Conservation (phyloP, 1,284 basidiomycete species). For the Nidula niveotomentosa region DNA sequence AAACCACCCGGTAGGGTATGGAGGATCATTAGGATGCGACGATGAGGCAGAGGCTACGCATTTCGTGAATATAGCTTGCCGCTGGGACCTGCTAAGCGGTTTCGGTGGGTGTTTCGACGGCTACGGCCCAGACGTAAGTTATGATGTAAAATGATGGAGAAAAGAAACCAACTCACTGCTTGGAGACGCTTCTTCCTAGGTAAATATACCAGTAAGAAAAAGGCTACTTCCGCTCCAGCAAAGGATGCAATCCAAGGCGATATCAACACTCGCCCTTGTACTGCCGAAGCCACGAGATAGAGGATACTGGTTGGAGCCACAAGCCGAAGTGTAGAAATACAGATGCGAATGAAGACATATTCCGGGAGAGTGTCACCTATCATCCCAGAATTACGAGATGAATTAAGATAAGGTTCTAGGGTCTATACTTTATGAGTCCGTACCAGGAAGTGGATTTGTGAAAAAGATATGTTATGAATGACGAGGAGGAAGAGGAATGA, state of each 20-base stretch:
- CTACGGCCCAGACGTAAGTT: no score
- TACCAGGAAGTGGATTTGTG: no score
- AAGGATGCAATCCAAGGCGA: slow-evolving; percentile 30
- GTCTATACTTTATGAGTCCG: no score
- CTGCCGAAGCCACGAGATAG: slow-evolving; percentile 31
- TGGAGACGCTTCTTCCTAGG: slow-evolving; percentile 45
- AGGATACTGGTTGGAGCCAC: slow-evolving; percentile 47
- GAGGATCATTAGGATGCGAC: slow-evolving; percentile 11
- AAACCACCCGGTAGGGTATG: slow-evolving; percentile 57
- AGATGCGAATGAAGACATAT: slow-evolving; percentile 51
- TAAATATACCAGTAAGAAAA: slow-evolving; percentile 50
- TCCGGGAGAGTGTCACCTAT: slow-evolving; percentile 45
- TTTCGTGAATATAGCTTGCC: slow-evolving; percentile 47
- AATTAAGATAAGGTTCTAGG: no score
- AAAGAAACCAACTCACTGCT: slow-evolving; percentile 31
- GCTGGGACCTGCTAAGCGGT: slow-evolving; percentile 21
- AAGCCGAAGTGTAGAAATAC: slow-evolving; percentile 46
- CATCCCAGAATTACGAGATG: slow-evolving; percentile 22
- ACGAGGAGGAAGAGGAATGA: no score
- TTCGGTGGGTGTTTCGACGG: no score
- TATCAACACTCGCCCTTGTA: slow-evolving; percentile 21
- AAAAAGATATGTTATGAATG: no score
- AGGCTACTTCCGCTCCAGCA: slow-evolving; percentile 42
- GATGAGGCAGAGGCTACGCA: slow-evolving; percentile 28
- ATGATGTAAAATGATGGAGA: no score